These are phyloP conservation scores for Xylaria venustula DNA, from an alignment of 495 filamentous ascomycete genomes.

Conservation along the genomic window DNA sequence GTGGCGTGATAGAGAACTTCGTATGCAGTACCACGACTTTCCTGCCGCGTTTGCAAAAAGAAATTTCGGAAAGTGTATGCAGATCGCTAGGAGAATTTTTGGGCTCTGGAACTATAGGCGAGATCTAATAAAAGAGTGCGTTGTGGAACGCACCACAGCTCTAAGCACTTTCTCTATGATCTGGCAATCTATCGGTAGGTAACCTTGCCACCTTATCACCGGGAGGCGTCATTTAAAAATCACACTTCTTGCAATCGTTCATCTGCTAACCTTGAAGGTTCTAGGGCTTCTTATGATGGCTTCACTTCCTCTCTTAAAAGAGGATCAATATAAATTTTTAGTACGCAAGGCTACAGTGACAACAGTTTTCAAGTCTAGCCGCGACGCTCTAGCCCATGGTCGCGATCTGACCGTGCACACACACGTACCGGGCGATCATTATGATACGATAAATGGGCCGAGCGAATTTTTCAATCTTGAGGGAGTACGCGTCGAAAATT, in stretches of 20 bases:
- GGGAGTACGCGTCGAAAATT: background rate
- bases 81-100: too few species aligned
- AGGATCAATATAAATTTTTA: background rate
- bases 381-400: background rate
- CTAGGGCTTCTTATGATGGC: conserved; percentile 1
- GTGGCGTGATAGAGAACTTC: background rate
- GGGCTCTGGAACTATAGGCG: too few species aligned
- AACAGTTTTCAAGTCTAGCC: background rate
- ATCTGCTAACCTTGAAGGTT: background rate
- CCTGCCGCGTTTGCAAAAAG: too few species aligned
- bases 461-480: background rate
- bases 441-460: background rate
- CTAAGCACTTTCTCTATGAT: too few species aligned
- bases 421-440: too few species aligned
- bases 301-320: background rate
- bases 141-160: too few species aligned
- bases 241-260: background rate
- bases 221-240: too few species aligned
- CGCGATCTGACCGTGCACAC: background rate
- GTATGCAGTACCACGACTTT: too few species aligned
- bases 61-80: too few species aligned
- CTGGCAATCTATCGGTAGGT: too few species aligned
- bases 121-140: too few species aligned
- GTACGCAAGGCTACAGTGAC: too few species aligned
- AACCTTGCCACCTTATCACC: background rate